Conservation (phyloP, 73 alveolate species). For the Paramecium sexaurelia region DNA sequence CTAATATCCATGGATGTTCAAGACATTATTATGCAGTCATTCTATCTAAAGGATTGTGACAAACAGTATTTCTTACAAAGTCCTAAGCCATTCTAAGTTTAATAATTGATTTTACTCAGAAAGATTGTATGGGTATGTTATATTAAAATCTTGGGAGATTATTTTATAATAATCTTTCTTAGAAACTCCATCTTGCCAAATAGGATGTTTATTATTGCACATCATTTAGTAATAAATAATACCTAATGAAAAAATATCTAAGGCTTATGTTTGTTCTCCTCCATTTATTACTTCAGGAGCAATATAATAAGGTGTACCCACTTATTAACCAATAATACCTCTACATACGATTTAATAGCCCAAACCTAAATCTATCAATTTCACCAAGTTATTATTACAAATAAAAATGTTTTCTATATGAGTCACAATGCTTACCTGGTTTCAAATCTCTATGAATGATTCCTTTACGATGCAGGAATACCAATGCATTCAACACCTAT, state of each 20-base stretch:
- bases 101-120: not conserved
- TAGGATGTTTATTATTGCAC: not conserved
- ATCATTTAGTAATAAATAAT: not conserved
- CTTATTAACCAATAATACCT: not conserved
- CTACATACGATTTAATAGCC: slow-evolving; percentile 14
- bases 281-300: slow-evolving; percentile 34
- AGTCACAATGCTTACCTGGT: not conserved
- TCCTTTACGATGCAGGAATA: slow-evolving; percentile 30
- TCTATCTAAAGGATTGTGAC: not conserved
- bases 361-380: slow-evolving; percentile 15
- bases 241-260: not conserved
- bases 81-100: slow-evolving; percentile 16
- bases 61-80: not conserved
- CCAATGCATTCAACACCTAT: slow-evolving; percentile 6
- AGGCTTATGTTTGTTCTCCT: not conserved
- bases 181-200: not conserved
- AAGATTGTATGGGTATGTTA: not conserved
- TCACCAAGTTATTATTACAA: not conserved
- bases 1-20: slow-evolving; percentile 36
- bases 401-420: not conserved
- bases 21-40: slow-evolving; percentile 33
- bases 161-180: not conserved
- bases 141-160: not conserved
- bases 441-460: slow-evolving; percentile 61
- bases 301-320: slow-evolving; percentile 6